Evolutionary conservation across 305 asterid species (phyloP).

Genomic region (Fraxinus latifolia): DNA sequence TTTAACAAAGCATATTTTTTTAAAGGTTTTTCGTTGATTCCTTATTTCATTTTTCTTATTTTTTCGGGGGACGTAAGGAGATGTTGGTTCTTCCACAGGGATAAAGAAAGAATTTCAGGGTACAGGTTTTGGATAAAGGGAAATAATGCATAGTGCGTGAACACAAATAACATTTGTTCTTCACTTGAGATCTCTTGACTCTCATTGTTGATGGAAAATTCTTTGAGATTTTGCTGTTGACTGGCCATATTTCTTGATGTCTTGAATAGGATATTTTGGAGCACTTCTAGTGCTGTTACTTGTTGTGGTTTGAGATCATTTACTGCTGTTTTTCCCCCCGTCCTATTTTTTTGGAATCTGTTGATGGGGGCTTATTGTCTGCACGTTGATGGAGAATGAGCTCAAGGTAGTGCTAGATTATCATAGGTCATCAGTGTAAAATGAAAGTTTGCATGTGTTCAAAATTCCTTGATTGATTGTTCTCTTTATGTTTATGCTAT

Average conservation of each 20-base stretch:
- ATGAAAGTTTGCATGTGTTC: slow-evolving; percentile 11
- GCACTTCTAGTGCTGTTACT: neutral
- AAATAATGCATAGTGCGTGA: neutral
- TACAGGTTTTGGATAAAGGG: neutral
- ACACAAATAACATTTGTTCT: neutral
- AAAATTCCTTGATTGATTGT: slow-evolving; percentile 10
- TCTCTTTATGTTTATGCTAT: neutral
- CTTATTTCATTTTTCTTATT: neutral
- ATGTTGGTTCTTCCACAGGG: neutral
- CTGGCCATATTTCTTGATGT: slow-evolving; percentile 8
- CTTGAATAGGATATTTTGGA: neutral
- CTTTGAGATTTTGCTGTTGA: slow-evolving; percentile 4
- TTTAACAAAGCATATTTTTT: neutral
- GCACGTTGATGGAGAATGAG: slow-evolving; percentile 4
- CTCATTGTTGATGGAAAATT: neutral
- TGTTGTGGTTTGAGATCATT: slow-evolving; percentile 14
- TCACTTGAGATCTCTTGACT: neutral
- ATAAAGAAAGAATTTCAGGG: neutral
- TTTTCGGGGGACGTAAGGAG: neutral
- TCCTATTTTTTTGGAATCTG: neutral
- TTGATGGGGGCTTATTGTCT: neutral
- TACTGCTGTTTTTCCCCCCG: slow-evolving; percentile 1
- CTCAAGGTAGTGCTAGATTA: neutral
- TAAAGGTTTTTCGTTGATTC: neutral
- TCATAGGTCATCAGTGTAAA: neutral